phyloP scores from a whole-genome alignment of 2,329 filamentous ascomycete species.

The Tothia fuscella region DNA sequence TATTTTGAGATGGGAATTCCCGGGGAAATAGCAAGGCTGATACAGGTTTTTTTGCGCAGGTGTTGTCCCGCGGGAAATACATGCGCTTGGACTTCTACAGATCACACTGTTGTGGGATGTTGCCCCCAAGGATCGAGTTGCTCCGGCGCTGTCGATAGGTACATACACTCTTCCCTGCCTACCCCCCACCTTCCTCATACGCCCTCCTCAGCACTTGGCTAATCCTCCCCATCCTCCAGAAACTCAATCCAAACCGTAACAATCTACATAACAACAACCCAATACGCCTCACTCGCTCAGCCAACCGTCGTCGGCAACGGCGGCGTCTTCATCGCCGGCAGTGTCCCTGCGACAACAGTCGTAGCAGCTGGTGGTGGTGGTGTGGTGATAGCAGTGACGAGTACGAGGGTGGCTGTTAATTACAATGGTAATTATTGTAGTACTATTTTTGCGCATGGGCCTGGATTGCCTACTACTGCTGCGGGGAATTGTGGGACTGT shows the following conservation, averaged over 20 bases:
- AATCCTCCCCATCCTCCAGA: background rate
- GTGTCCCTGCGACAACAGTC: background rate
- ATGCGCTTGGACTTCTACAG: conserved; percentile 21
- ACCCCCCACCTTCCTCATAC: background rate
- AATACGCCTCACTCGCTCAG: too few relatives aligned
- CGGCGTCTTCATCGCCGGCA: too few relatives aligned
- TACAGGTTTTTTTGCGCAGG: background rate
- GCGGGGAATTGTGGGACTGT: conserved; percentile 27
- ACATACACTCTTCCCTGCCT: background rate
- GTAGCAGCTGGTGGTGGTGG: background rate
- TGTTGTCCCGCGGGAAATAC: conserved; percentile 13
- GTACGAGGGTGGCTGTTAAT: conserved; percentile 4
- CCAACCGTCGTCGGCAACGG: too few relatives aligned
- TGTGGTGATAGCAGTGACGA: background rate
- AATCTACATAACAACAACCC: background rate
- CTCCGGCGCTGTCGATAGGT: conserved; percentile 19
- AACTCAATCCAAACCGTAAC: conserved; percentile 4
- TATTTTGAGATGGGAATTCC: too few relatives aligned
- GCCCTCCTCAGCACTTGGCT: background rate
- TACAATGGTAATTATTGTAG: conserved; percentile 25
- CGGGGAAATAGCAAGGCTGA: background rate
- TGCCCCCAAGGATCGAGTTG: conserved; percentile 25
- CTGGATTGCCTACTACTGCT: conserved; percentile 22
- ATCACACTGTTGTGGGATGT: conserved; percentile 25
- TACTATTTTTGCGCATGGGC: conserved; percentile 22